phyloP scores from a whole-genome alignment of 306 rosid genomes.

The Abrus pulchellus region DNA sequence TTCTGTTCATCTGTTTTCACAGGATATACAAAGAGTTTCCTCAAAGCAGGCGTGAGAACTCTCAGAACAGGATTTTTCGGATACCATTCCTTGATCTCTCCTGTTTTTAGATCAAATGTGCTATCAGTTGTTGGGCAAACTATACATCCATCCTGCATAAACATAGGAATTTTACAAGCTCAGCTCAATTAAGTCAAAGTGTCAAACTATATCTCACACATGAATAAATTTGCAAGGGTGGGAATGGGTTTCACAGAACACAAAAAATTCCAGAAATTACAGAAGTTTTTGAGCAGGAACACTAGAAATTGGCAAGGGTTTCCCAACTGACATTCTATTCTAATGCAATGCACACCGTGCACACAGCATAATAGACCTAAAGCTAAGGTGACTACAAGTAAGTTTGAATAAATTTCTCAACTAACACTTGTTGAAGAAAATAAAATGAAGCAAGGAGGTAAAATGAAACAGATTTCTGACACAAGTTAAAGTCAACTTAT shows the following conservation, averaged over 20 bases:
- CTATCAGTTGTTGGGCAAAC: constrained; percentile 98
- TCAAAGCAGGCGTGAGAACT: constrained; percentile 82
- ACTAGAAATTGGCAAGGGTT: too few species aligned
- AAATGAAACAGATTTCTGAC: too few species aligned
- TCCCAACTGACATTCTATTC: not conserved
- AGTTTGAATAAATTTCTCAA: too few species aligned
- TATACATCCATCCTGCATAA: constrained; percentile 84
- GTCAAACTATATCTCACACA: too few species aligned
- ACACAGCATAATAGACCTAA: not conserved
- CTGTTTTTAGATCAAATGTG: constrained; percentile 83
- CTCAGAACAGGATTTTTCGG: constrained; percentile 94
- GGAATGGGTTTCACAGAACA: not conserved
- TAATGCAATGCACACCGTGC: not conserved
- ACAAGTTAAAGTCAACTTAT: too few species aligned
- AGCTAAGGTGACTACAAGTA: not conserved
- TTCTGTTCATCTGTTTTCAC: constrained; percentile 84
- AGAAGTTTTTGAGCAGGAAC: too few species aligned
- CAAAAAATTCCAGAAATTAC: not conserved
- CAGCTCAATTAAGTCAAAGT: constrained; percentile 1
- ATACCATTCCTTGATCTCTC: constrained; percentile 87
- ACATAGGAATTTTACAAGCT: constrained; percentile 25
- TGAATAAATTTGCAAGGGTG: not conserved
- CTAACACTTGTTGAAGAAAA: too few species aligned
- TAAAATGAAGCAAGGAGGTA: too few species aligned
- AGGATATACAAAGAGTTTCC: constrained; percentile 73